Evolutionary conservation across 345 rosid genomes (phyloP).

Genomic region (Eucalyptus curtisii): DNA sequence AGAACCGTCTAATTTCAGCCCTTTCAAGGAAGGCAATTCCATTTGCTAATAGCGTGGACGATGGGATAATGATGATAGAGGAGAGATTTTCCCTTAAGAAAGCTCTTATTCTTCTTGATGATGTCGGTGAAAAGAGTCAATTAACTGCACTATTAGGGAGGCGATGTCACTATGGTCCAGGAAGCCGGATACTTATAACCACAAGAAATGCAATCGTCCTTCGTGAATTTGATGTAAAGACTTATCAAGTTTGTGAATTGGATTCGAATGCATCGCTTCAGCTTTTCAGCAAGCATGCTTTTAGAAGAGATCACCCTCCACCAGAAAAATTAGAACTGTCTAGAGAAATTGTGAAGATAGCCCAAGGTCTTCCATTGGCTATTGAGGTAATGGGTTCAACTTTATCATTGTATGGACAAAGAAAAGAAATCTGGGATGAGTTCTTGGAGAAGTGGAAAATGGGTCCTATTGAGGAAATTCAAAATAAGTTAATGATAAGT

Average conservation of each 20-base stretch:
- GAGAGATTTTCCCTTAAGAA: not conserved
- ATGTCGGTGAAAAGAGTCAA: not conserved
- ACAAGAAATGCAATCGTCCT: not conserved
- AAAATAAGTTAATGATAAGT: not conserved
- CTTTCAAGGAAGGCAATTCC: not conserved
- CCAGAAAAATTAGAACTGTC: not conserved
- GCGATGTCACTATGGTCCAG: too few relatives aligned
- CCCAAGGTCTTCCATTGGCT: not conserved
- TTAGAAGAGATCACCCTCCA: not conserved
- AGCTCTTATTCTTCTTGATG: not conserved
- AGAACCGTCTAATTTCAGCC: not conserved
- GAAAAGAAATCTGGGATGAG: not conserved
- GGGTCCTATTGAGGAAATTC: not conserved
- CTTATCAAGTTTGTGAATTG: rapidly evolving
- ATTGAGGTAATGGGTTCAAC: not conserved
- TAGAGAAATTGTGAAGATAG: not conserved
- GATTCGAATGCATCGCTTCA: rapidly evolving
- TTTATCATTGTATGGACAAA: not conserved
- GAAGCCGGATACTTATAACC: too few relatives aligned
- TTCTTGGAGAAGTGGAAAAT: not conserved
- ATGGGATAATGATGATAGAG: not conserved
- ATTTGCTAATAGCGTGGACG: not conserved
- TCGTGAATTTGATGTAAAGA: not conserved
- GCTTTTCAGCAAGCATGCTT: not conserved
- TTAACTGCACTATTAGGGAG: not conserved